A percentile compares a stretch with the other conserved stretches of the same genome.
Conservation (phyloP, 495 filamentous ascomycete genomes). For the Penicillium canescens region DNA sequence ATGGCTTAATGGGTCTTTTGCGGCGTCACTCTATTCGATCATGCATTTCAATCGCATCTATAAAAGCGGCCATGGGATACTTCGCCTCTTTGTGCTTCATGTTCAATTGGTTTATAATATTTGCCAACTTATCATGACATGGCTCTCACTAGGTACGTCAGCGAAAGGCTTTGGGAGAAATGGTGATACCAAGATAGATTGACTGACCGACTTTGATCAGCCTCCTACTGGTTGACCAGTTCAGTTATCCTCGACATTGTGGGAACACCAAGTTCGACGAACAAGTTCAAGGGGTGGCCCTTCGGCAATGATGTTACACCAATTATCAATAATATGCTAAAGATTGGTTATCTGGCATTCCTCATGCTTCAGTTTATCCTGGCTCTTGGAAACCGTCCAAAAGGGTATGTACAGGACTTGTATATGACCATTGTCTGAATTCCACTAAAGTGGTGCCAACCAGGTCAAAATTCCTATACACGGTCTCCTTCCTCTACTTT, state of each 20-base stretch:
- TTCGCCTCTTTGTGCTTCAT: conserved; percentile 94
- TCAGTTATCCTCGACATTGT: conserved; percentile 95
- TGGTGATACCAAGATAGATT: background rate
- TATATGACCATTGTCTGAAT: background rate
- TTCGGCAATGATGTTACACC: conserved; percentile 81
- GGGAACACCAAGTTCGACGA: conserved; percentile 59
- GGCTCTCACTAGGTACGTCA: conserved; percentile 82
- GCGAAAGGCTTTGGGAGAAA: background rate
- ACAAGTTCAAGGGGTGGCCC: conserved; percentile 55
- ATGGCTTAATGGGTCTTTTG: conserved; percentile 97
- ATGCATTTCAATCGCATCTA: conserved; percentile 99
- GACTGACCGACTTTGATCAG: conserved; percentile 29
- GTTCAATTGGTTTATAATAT: conserved; percentile 92
- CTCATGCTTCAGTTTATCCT: conserved; percentile 91
- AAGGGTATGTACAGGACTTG: conserved; percentile 54
- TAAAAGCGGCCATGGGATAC: conserved; percentile 86
- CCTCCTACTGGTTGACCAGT: conserved; percentile 90
- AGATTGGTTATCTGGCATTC: conserved; percentile 85
- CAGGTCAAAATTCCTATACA: conserved; percentile 66
- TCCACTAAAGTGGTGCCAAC: conserved; percentile 17
- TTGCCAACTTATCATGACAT: conserved; percentile 81
- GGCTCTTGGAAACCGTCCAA: conserved; percentile 91
- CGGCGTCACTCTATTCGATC: conserved; percentile 87
- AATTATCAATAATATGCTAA: conserved; percentile 83
- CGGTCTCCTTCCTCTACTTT: conserved; percentile 82